These are phyloP conservation scores for Helicocarpus griseus DNA, from an alignment of 2,329 filamentous ascomycete genomes.

Conservation along the genomic window DNA sequence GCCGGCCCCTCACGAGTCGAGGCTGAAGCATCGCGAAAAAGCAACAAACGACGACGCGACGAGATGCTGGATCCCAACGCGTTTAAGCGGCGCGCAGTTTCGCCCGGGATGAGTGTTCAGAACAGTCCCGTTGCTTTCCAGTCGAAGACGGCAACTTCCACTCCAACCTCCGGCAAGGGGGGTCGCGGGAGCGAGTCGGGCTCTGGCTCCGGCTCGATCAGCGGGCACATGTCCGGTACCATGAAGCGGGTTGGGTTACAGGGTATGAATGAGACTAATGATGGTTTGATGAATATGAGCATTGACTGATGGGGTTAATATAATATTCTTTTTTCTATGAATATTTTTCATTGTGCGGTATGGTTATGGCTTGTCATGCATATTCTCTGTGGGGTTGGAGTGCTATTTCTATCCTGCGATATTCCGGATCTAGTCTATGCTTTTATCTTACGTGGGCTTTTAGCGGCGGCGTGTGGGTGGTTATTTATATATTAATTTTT, in stretches of 20 bases:
- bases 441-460: neutral
- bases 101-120: slow-evolving; percentile 80
- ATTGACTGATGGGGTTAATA: slow-evolving; percentile 56
- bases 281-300: slow-evolving; percentile 93
- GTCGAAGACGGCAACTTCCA: slow-evolving; percentile 27
- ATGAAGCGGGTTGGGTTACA: slow-evolving; percentile 63
- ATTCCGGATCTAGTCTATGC: neutral
- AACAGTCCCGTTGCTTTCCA: slow-evolving; percentile 78
- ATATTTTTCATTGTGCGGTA: neutral
- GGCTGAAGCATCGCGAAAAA: slow-evolving; percentile 7
- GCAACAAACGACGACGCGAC: slow-evolving; percentile 65
- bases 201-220: slow-evolving; percentile 18
- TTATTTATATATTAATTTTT: no score
- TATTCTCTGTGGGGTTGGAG: no score
- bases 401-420: no score
- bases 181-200: slow-evolving; percentile 20
- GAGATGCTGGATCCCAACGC: slow-evolving; percentile 81
- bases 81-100: slow-evolving; percentile 86
- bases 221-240: neutral
- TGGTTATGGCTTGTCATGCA: neutral
- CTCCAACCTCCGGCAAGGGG: slow-evolving; percentile 6
- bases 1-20: slow-evolving; percentile 12
- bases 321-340: neutral
- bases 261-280: slow-evolving; percentile 92
- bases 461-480: no score